Evolutionary conservation across 805 yeast species (phyloP), one percentile per base, ranked within the genome.

Genomic region (Candida adriatica): DNA sequence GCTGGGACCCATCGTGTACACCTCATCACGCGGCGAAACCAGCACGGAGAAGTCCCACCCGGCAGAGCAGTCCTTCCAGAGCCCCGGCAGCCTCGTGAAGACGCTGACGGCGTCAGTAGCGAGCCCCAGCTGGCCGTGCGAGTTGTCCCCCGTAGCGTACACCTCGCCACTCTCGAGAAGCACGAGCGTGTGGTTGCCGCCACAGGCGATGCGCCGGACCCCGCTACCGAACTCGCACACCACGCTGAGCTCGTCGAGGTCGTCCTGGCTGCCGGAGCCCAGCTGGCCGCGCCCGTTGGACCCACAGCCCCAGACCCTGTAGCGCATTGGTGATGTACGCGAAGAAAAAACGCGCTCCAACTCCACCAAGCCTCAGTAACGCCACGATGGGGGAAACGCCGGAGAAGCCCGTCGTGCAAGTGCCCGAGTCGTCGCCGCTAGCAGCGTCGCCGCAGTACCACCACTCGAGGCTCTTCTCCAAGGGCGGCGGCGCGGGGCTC

Each of bases 171-270:
- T 56, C 1, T 55, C 60, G 9, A 70, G 51, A 6, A 86, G 51
- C 3, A 85, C 39, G 13, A 84, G 45, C 0, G 94, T 79, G 51
- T 90, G 96, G 45, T 88, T 88, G 0, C 97, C 96, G 4, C 96
- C 96, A 45, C 87, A 75, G 1, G 65, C 68, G 9, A 87, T 61
- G 42, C 63, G 61, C 29, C 48, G 33, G 0, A 77, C 68, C 6
- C 11, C 35, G 27, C 24, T 37, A 26, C 28, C 40, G 2, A 19
- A 15, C 13, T 6, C 30, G 29, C 23, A 36, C 16, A 45, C 48
- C 2, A 18, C 16, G 13, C 33, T 33, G 13, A 68, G 55, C 8
- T 30, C 40, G 15, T 53, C 43, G 7, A 58, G 35, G 52, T 80
- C 96, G 2, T 67, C 68, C 21, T 58, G 55, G 40, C 75, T 56